A percentile compares a stretch with the other conserved stretches of the same genome.
Conservation (phyloP, 2,329 filamentous ascomycete genomes). For the Xylogone sp. region DNA sequence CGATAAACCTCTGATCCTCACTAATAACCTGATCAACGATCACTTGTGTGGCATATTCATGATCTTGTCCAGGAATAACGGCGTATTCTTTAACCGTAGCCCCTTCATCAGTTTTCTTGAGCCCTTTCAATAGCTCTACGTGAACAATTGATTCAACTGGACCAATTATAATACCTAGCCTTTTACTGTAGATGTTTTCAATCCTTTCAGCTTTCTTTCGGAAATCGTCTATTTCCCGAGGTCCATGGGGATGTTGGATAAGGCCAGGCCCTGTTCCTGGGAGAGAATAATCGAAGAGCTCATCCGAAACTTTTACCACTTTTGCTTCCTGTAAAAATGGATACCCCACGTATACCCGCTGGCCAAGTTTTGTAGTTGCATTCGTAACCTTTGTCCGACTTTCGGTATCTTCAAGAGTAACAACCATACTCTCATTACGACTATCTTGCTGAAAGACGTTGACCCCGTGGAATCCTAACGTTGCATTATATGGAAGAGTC, state of each 20-base stretch:
- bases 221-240: slow-evolving; percentile 77
- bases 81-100: slow-evolving; percentile 92
- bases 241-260: slow-evolving; percentile 65
- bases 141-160: slow-evolving; percentile 85
- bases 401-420: slow-evolving; percentile 77
- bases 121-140: slow-evolving; percentile 89
- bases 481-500: slow-evolving; percentile 77
- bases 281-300: slow-evolving; percentile 83
- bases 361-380: slow-evolving; percentile 76
- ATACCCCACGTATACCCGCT: slow-evolving; percentile 87
- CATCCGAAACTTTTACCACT: slow-evolving; percentile 83
- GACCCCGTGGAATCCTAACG: slow-evolving; percentile 82
- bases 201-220: slow-evolving; percentile 79
- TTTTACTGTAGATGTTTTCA: slow-evolving; percentile 85
- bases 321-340: slow-evolving; percentile 94
- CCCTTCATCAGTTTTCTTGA: slow-evolving; percentile 86
- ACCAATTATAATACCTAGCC: slow-evolving; percentile 83
- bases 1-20: slow-evolving; percentile 89
- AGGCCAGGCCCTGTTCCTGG: slow-evolving; percentile 61
- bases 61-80: slow-evolving; percentile 78
- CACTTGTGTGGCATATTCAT: slow-evolving; percentile 85
- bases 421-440: slow-evolving; percentile 92
- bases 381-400: slow-evolving; percentile 63
- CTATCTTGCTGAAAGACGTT: slow-evolving; percentile 95
- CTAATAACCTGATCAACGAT: slow-evolving; percentile 88